Conservation (phyloP, 164 flowering plant species). For the Nymphaea colorata region DNA sequence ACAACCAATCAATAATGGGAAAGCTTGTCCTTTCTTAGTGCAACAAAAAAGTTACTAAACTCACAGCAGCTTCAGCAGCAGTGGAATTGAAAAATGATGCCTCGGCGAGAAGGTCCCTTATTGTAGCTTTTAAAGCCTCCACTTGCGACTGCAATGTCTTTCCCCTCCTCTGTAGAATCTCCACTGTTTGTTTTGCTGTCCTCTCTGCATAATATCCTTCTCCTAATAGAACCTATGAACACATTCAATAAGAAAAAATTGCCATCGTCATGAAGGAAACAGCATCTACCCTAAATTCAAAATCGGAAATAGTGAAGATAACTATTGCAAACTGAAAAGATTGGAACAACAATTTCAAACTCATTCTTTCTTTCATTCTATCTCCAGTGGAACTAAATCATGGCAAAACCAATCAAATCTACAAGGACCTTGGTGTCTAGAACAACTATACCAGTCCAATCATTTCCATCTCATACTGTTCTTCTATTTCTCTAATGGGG, state of each 20-base stretch:
- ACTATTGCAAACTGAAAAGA: no score
- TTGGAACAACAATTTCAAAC: no score
- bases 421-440: no score
- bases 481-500: not conserved
- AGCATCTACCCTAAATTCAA: not conserved
- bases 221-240: slow-evolving; percentile 70
- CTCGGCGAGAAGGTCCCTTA: slow-evolving; percentile 60
- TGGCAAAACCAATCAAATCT: no score
- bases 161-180: slow-evolving; percentile 76
- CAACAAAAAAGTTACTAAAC: slow-evolving; percentile 10
- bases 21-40: not conserved
- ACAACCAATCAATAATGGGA: no score
- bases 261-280: not conserved
- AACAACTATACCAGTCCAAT: no score
- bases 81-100: slow-evolving; percentile 67
- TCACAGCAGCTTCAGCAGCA: slow-evolving; percentile 73
- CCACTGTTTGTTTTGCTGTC: slow-evolving; percentile 72
- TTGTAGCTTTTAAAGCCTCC: slow-evolving; percentile 50
- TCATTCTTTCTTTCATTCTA: no score
- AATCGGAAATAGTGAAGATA: not conserved
- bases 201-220: slow-evolving; percentile 81
- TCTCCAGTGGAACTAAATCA: no score
- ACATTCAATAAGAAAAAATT: not conserved
- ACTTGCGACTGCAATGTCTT: slow-evolving; percentile 51
- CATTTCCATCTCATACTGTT: not conserved